phyloP scores from a whole-genome alignment of 257 asterid species.

The Jacaranda mimosifolia region DNA sequence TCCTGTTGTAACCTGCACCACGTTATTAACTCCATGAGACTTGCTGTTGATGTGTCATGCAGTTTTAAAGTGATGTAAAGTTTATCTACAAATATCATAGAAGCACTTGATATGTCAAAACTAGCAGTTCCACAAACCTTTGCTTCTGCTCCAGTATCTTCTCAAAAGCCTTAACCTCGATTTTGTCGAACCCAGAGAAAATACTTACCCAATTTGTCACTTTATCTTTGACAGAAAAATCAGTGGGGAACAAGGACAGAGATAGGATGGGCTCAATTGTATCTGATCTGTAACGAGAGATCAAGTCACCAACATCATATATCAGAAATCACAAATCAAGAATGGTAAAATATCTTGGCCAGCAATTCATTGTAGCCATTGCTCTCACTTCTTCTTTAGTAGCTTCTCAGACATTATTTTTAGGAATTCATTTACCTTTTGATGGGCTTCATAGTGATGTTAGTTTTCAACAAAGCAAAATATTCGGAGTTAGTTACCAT shows the following conservation, averaged over 20 bases:
- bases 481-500: not conserved
- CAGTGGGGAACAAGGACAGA: constrained; percentile 79
- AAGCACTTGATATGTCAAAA: constrained; percentile 24
- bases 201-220: constrained; percentile 77
- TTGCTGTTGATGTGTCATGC: not conserved
- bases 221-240: constrained; percentile 74
- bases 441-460: constrained; percentile 19
- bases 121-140: constrained; percentile 63
- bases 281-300: constrained; percentile 79
- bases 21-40: constrained; percentile 26
- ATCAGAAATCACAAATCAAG: constrained; percentile 17
- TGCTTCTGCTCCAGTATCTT: constrained; percentile 96
- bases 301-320: constrained; percentile 8
- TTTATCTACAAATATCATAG: constrained; percentile 16
- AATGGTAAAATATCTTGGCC: constrained; percentile 6
- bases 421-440: constrained; percentile 17
- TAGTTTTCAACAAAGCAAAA: constrained; percentile 26
- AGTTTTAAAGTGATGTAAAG: constrained; percentile 21
- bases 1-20: constrained; percentile 89
- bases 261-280: constrained; percentile 78
- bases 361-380: constrained; percentile 22
- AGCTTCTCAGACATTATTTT: constrained; percentile 9
- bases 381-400: constrained; percentile 25
- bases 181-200: constrained; percentile 86
- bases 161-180: constrained; percentile 95